A percentile compares a stretch with the other conserved stretches of the same genome.
Conservation (phyloP, 2,329 filamentous ascomycete genomes). For the Xylaria sp. region DNA sequence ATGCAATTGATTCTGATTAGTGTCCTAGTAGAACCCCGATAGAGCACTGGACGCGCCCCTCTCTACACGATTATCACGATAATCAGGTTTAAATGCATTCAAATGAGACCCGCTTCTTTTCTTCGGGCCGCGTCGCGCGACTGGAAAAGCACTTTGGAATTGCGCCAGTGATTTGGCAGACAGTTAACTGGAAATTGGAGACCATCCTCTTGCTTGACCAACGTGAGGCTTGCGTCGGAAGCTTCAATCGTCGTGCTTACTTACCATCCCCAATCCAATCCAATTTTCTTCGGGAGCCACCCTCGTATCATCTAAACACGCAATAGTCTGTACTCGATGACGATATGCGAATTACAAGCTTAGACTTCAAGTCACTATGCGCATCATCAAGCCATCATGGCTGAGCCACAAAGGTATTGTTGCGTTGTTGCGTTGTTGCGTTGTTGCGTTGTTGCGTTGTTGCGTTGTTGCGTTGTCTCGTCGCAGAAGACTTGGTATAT, state of each 20-base stretch:
- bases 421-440: no score
- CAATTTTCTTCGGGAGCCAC: neutral
- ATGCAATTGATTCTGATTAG: no score
- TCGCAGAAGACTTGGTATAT: neutral
- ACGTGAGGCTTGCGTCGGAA: neutral
- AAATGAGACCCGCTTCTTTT: slow-evolving; percentile 29
- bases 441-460: no score
- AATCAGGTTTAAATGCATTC: slow-evolving; percentile 8
- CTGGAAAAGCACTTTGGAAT: slow-evolving; percentile 32
- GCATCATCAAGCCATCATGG: slow-evolving; percentile 95
- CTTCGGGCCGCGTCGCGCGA: slow-evolving; percentile 49
- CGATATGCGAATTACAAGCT: slow-evolving; percentile 50
- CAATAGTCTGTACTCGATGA: slow-evolving; percentile 30
- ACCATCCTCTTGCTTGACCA: slow-evolving; percentile 5
- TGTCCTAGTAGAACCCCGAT: slow-evolving; percentile 2
- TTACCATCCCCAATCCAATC: slow-evolving; percentile 1
- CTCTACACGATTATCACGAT: neutral
- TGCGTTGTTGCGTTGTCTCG: slow-evolving; percentile 50
- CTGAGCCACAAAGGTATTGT: slow-evolving; percentile 86
- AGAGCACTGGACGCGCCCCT: neutral
- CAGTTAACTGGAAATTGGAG: slow-evolving; percentile 9
- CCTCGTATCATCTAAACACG: neutral
- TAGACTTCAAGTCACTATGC: slow-evolving; percentile 65
- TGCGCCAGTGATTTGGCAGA: slow-evolving; percentile 29
- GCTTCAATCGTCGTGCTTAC: neutral